Conservation (phyloP, 768 basidiomycete species). For the Xerocomellus chrysenteron region DNA sequence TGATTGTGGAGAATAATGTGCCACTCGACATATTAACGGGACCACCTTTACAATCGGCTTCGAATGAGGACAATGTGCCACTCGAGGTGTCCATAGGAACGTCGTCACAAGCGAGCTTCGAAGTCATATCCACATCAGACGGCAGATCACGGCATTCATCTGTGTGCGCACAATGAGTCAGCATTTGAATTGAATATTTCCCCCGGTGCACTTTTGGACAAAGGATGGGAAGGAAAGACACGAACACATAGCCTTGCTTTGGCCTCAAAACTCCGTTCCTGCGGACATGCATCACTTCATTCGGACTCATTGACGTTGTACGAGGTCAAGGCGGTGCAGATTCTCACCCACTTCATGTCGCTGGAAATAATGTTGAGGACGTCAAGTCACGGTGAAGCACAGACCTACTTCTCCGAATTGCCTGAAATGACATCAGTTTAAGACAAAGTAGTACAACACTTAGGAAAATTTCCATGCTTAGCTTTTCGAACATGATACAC, state of each 20-base stretch:
- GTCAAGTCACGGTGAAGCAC: not conserved
- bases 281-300: not conserved
- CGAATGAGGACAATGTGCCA: not conserved
- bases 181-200: not conserved
- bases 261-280: not conserved
- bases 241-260: not conserved
- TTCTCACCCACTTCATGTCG: not conserved
- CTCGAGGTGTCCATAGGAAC: not conserved
- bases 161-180: not conserved
- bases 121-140: not conserved
- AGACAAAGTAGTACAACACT: no score
- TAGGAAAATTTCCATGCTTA: no score
- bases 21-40: not conserved
- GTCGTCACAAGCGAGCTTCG: not conserved
- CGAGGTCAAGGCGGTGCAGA: not conserved
- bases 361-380: not conserved
- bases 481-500: no score
- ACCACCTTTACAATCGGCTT: not conserved
- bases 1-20: not conserved
- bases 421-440: no score
- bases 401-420: no score
- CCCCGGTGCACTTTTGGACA: not conserved
- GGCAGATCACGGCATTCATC: not conserved
- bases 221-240: not conserved
- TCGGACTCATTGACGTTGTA: not conserved